Evolutionary conservation across 2,329 filamentous ascomycete genomes (phyloP).

Genomic region (Penicillium thymicola): DNA sequence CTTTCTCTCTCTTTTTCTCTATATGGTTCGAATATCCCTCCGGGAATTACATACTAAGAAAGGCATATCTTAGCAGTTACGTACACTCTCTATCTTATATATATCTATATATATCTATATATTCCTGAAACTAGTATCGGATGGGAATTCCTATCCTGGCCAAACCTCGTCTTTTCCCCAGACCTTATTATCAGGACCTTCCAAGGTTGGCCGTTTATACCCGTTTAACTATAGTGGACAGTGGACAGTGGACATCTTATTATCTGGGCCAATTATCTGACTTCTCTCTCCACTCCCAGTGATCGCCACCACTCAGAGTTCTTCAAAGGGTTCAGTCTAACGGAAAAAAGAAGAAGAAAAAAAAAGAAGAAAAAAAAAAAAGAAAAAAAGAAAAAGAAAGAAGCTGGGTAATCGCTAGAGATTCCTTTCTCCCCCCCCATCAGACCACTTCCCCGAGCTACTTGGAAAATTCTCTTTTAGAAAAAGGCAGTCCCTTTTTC

Average conservation of each 20-base stretch:
- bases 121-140: background rate
- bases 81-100: background rate
- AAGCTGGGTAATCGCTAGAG: constrained; percentile 11
- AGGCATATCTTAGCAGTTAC: background rate
- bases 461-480: background rate
- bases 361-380: background rate
- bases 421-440: constrained; percentile 9
- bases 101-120: background rate
- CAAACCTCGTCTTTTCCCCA: background rate
- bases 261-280: background rate
- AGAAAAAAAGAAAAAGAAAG: constrained; percentile 2
- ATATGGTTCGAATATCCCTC: background rate
- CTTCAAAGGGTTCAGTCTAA: constrained; percentile 9
- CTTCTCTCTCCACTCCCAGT: constrained; percentile 2
- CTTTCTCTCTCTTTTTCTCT: background rate
- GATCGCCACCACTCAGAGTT: constrained; percentile 19
- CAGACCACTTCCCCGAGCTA: constrained; percentile 6
- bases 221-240: background rate
- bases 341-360: constrained; percentile 10
- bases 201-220: background rate
- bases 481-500: background rate
- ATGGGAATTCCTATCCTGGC: background rate
- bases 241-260: constrained; percentile 6
- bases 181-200: background rate
- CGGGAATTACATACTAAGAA: constrained; percentile 1